phyloP scores from a whole-genome alignment of 2,329 filamentous ascomycete genomes.

The Diaporthe sp. region DNA sequence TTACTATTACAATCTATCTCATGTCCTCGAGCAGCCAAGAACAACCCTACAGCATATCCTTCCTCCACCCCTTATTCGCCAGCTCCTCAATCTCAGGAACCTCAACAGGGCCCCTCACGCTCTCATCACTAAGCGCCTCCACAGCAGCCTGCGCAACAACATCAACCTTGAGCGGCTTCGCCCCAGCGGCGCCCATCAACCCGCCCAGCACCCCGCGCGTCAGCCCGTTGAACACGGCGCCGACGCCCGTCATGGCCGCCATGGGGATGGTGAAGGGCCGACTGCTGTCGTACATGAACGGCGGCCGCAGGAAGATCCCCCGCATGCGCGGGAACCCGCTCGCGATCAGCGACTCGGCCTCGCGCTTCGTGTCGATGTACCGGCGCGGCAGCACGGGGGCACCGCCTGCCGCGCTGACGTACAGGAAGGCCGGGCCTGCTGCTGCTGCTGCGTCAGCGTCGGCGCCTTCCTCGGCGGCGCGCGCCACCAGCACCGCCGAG shows the following conservation, averaged over 20 bases:
- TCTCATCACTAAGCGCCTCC: constrained; percentile 82
- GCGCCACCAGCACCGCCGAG: constrained; percentile 83
- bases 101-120: constrained; percentile 80
- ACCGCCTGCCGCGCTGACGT: constrained; percentile 88
- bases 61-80: constrained; percentile 87
- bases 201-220: constrained; percentile 80
- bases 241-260: constrained; percentile 80
- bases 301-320: constrained; percentile 83
- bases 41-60: constrained; percentile 79
- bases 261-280: constrained; percentile 86
- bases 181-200: constrained; percentile 83
- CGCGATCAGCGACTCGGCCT: constrained; percentile 83
- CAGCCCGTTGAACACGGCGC: constrained; percentile 79
- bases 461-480: constrained; percentile 74
- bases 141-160: constrained; percentile 89
- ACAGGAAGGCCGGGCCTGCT: constrained; percentile 71
- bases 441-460: neutral
- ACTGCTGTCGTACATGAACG: constrained; percentile 89
- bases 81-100: constrained; percentile 83
- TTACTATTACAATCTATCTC: constrained; percentile 19
- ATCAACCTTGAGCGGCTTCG: constrained; percentile 90
- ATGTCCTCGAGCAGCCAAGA: neutral
- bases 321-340: constrained; percentile 80
- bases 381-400: constrained; percentile 85
- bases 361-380: constrained; percentile 92